phyloP scores from a whole-genome alignment of 2,329 filamentous ascomycete species.

The Lasiodiplodia citricola region DNA sequence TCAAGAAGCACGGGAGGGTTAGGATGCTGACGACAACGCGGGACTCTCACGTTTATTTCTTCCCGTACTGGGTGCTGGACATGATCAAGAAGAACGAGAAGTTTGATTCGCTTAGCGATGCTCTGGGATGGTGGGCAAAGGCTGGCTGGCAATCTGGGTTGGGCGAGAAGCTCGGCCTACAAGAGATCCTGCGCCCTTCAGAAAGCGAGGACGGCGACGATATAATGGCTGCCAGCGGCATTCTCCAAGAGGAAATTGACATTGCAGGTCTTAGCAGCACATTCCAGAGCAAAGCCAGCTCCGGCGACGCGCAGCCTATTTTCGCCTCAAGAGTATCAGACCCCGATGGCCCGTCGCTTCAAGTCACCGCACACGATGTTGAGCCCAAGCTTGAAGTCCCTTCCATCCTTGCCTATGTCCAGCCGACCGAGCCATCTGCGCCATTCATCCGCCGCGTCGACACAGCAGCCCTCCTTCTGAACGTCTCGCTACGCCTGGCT shows the following conservation, averaged over 20 bases:
- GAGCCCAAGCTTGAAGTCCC: slow-evolving; percentile 61
- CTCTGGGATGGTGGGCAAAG: slow-evolving; percentile 95
- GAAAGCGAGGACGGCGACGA: slow-evolving; percentile 46
- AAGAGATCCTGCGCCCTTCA: slow-evolving; percentile 64
- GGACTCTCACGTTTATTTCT: slow-evolving; percentile 93
- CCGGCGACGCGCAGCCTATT: slow-evolving; percentile 23
- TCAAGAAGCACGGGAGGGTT: slow-evolving; percentile 75
- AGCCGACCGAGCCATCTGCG: slow-evolving; percentile 62
- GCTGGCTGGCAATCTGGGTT: slow-evolving; percentile 87
- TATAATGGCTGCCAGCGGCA: slow-evolving; percentile 22
- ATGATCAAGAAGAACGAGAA: slow-evolving; percentile 79
- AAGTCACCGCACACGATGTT: slow-evolving; percentile 31
- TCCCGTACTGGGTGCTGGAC: slow-evolving; percentile 89
- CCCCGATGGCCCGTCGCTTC: slow-evolving; percentile 37
- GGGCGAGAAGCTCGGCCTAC: slow-evolving; percentile 75
- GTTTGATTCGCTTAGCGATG: slow-evolving; percentile 85
- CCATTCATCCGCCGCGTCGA: slow-evolving; percentile 87
- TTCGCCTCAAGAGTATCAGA: slow-evolving; percentile 46
- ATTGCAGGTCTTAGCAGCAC: slow-evolving; percentile 60
- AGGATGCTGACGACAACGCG: slow-evolving; percentile 83
- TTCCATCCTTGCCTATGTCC: slow-evolving; percentile 81
- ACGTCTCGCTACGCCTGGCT: slow-evolving; percentile 82
- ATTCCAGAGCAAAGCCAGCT: slow-evolving; percentile 19
- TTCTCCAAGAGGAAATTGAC: slow-evolving; percentile 60
- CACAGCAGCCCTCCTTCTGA: slow-evolving; percentile 79